Evolutionary conservation across 805 yeast species (phyloP).

Genomic region (Candida khao-thaluensis): DNA sequence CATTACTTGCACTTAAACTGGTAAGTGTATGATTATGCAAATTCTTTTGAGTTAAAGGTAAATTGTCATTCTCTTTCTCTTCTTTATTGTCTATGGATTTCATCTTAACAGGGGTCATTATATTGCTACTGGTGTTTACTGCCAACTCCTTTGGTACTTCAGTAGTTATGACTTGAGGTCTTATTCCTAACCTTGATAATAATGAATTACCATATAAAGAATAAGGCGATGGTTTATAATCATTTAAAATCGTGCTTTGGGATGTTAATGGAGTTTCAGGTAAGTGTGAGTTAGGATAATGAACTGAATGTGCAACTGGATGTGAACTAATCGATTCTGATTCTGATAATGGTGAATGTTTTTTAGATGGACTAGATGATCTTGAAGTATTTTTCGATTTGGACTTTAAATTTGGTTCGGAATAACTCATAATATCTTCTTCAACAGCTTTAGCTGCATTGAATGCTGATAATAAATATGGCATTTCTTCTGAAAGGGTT

Average conservation of each 20-base stretch:
- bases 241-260: slow-evolving; percentile 29
- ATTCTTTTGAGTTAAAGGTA: slow-evolving; percentile 31
- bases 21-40: slow-evolving; percentile 25
- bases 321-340: background rate
- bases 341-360: slow-evolving; percentile 6
- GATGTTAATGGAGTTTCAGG: slow-evolving; percentile 36
- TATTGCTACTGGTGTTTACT: slow-evolving; percentile 10
- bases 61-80: slow-evolving; percentile 15
- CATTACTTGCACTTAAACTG: slow-evolving; percentile 15
- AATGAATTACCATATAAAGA: slow-evolving; percentile 31
- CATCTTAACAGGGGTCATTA: background rate
- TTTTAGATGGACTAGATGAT: slow-evolving; percentile 3
- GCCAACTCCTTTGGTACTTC: slow-evolving; percentile 21
- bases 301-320: slow-evolving; percentile 2
- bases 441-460: slow-evolving; percentile 59
- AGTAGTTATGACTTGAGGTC: slow-evolving; percentile 40
- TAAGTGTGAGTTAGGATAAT: slow-evolving; percentile 23
- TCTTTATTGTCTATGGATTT: slow-evolving; percentile 3
- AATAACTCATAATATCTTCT: slow-evolving; percentile 40
- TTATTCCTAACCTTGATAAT: slow-evolving; percentile 38
- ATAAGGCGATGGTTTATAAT: slow-evolving; percentile 25
- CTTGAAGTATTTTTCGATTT: background rate
- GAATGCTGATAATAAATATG: slow-evolving; percentile 65
- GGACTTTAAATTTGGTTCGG: slow-evolving; percentile 19
- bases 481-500: slow-evolving; percentile 62